These are phyloP conservation scores for Aquilaria sinensis DNA, from an alignment of 345 rosid genomes.

Conservation along the genomic window DNA sequence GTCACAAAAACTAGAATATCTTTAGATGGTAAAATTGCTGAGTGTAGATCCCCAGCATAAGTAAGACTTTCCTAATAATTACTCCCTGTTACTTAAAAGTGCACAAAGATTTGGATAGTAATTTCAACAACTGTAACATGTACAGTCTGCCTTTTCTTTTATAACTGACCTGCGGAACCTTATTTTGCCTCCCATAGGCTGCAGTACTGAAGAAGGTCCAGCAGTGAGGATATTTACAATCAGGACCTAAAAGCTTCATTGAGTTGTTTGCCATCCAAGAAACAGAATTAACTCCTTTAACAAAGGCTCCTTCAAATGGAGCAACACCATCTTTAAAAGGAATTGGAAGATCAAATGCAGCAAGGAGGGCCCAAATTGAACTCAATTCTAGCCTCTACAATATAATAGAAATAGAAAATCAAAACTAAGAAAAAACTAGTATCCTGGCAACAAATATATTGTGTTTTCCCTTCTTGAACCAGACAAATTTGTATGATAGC, in stretches of 20 bases:
- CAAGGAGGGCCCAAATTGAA: constrained; percentile 88
- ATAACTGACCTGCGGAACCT: constrained; percentile 75
- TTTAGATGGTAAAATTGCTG: too few relatives aligned
- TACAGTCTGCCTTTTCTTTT: too few relatives aligned
- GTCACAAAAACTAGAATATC: too few relatives aligned
- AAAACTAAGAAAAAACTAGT: constrained; percentile 4
- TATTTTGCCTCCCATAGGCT: constrained; percentile 72
- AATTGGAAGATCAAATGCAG: constrained; percentile 87
- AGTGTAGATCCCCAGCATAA: too few relatives aligned
- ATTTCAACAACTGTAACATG: too few relatives aligned
- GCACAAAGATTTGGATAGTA: too few relatives aligned
- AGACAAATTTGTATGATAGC: not conserved
- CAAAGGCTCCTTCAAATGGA: constrained; percentile 82
- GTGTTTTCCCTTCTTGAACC: not conserved
- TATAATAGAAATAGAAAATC: not conserved
- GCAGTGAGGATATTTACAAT: constrained; percentile 40
- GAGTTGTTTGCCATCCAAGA: constrained; percentile 97
- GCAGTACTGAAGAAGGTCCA: constrained; percentile 90
- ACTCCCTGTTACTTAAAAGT: too few relatives aligned
- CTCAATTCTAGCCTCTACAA: constrained; percentile 65
- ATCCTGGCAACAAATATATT: too few relatives aligned
- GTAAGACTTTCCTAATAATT: too few relatives aligned
- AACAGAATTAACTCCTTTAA: constrained; percentile 63
- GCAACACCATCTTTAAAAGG: constrained; percentile 31
- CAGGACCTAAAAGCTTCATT: constrained; percentile 43